A percentile compares a stretch with the other conserved stretches of the same genome.
phyloP scores from a whole-genome alignment of 83 land plant species.

The Picea engelmannii region DNA sequence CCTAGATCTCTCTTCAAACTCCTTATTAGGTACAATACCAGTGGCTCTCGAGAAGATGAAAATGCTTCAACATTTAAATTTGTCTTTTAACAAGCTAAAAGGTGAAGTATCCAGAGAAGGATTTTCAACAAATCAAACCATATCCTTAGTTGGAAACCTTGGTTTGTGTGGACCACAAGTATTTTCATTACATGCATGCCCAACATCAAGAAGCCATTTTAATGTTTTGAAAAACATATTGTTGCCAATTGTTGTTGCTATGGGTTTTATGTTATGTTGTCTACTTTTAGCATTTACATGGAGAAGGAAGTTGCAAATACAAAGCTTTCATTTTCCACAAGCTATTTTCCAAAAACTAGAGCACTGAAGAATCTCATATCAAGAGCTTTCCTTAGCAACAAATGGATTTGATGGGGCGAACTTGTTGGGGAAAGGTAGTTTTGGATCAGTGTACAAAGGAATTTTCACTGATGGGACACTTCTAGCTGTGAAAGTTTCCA shows the following conservation, averaged over 20 bases:
- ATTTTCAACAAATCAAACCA: slow-evolving; percentile 23
- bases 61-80: too few species aligned
- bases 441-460: too few species aligned
- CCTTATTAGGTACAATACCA: slow-evolving; percentile 56
- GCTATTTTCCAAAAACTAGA: background rate
- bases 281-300: background rate
- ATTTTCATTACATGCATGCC: background rate
- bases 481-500: too few species aligned
- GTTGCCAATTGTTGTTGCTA: background rate
- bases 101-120: slow-evolving; percentile 53
- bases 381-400: too few species aligned
- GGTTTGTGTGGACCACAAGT: slow-evolving; percentile 26
- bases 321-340: background rate
- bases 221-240: background rate
- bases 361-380: background rate
- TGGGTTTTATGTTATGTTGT: background rate
- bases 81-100: slow-evolving; percentile 54
- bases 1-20: slow-evolving; percentile 55
- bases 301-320: background rate
- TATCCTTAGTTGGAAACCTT: slow-evolving; percentile 34
- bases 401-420: too few species aligned
- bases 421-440: too few species aligned
- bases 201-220: background rate
- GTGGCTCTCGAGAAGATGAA: slow-evolving; percentile 28
- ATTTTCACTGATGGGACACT: too few species aligned